These are phyloP conservation scores for Penicillium sp. DNA, from an alignment of 2,329 filamentous ascomycete genomes.

Conservation along the genomic window DNA sequence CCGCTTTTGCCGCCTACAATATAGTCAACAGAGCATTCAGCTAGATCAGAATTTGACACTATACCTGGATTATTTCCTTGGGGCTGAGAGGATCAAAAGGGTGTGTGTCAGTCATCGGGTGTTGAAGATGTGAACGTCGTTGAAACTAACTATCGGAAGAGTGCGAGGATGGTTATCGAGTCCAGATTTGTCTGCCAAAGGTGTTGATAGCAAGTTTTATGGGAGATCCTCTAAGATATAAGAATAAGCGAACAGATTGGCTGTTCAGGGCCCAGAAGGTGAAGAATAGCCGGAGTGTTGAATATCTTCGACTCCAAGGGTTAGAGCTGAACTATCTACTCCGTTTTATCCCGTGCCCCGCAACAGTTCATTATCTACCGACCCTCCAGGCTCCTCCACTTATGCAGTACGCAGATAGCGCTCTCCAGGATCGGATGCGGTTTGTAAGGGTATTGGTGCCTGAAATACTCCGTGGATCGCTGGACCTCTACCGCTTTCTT, in stretches of 20 bases:
- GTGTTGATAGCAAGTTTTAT: not conserved
- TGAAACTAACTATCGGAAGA: no score
- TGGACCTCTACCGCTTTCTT: not conserved
- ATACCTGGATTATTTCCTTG: slow-evolving; percentile 30
- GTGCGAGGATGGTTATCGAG: not conserved
- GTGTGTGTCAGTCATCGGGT: slow-evolving; percentile 22
- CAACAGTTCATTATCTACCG: no score
- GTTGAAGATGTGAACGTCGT: not conserved
- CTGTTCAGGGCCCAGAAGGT: slow-evolving; percentile 20
- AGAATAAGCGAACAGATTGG: slow-evolving; percentile 14
- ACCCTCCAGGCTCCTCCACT: no score
- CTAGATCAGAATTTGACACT: no score
- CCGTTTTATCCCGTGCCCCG: no score
- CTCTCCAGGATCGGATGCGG: no score
- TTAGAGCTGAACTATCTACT: not conserved
- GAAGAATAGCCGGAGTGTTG: slow-evolving; percentile 24
- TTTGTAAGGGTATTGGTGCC: no score
- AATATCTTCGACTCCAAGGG: not conserved
- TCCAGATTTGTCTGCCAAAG: not conserved
- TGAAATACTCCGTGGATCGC: no score
- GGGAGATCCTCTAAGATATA: slow-evolving; percentile 17
- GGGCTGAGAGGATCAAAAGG: slow-evolving; percentile 34
- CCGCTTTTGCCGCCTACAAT: slow-evolving; percentile 25
- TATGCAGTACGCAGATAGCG: no score
- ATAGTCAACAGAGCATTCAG: not conserved